Conservation (phyloP, 257 asterid species). For the Fraxinus anomala region DNA sequence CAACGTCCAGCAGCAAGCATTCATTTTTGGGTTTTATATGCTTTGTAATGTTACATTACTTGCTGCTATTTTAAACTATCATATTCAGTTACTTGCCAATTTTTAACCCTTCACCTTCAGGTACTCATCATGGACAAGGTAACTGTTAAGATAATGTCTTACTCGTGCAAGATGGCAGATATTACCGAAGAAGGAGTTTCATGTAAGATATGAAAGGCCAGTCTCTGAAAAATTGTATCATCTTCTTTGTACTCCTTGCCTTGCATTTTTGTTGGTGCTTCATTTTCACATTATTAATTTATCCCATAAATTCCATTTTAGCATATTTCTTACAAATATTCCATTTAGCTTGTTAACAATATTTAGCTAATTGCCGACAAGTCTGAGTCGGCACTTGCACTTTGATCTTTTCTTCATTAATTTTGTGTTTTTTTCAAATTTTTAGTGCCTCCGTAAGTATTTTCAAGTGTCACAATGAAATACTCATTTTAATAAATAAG, state of each 20-base stretch:
- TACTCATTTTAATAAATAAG: neutral
- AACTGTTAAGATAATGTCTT: slow-evolving; percentile 92
- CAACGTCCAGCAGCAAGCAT: neutral
- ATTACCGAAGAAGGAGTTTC: slow-evolving; percentile 99
- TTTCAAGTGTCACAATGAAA: neutral
- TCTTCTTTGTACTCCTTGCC: slow-evolving; percentile 21
- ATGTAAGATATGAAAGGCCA: slow-evolving; percentile 86
- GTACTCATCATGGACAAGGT: slow-evolving; percentile 97
- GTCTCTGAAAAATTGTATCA: slow-evolving; percentile 40
- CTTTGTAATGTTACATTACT: neutral
- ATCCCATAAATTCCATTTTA: slow-evolving; percentile 21
- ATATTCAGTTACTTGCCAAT: slow-evolving; percentile 24
- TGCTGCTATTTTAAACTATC: neutral
- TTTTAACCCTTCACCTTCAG: slow-evolving; percentile 49
- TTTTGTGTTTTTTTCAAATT: neutral
- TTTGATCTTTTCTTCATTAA: slow-evolving; percentile 22
- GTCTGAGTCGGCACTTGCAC: neutral
- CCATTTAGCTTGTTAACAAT: neutral
- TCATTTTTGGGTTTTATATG: neutral
- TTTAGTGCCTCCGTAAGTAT: neutral
- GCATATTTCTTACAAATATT: slow-evolving; percentile 19
- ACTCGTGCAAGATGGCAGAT: slow-evolving; percentile 97
- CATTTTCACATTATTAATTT: slow-evolving; percentile 18
- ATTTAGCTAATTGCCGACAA: slow-evolving; percentile 5
- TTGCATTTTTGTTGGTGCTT: slow-evolving; percentile 21